Base-by-base conservation (phyloP, 139 green algal genomes). In the Micromonas pusilla region DNA sequence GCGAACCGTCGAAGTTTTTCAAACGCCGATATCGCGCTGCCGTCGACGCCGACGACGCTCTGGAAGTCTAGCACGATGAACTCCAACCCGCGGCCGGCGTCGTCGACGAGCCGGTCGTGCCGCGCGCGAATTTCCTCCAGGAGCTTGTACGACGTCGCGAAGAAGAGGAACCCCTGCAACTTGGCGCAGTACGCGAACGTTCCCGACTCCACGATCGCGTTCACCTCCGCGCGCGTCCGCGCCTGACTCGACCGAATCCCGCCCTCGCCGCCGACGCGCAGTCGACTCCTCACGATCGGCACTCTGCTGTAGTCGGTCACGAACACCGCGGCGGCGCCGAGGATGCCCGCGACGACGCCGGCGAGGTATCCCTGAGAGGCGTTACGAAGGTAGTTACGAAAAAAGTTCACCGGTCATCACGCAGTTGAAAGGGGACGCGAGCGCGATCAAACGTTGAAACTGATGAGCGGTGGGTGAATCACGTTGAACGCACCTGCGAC, bases 81-180 rank as follows among this genome's bases (percentile, higher is more conserved):
- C 72, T 3, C 3, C 52, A 71, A 6, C 52, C 6, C 23, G 6
- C 6, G 16, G 13, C 6, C 57, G 72, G 19, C 25, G 52, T 37
- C 72, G 9, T 52, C 54, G 52, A 21, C 52, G 3, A 21, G 16
- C 19, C 39, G 25, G 26, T 36, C 20, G 45, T 52, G 28, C 45
- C n/a, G 13, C 45, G 21, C 52, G 9, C 54, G 52, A 23, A 76
- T 60, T 34, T 76, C 36, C 28, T 68, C 45, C 5, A 79, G 72
- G 6, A 79, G 23, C 25, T 32, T n/a, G 52, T 54, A 79, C 25
- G 72, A 39, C 16, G 72, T 79, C 3, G 20, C 72, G 57, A 79
- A 79, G 57, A 79, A 79, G 4, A 79, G 23, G 72, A 57, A 79
- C 28, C 72, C 72, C 52, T 79, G 72, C 36, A 76, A 30, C 36